phyloP scores from a whole-genome alignment of 768 basidiomycete genomes.

The Megacollybia marginata region DNA sequence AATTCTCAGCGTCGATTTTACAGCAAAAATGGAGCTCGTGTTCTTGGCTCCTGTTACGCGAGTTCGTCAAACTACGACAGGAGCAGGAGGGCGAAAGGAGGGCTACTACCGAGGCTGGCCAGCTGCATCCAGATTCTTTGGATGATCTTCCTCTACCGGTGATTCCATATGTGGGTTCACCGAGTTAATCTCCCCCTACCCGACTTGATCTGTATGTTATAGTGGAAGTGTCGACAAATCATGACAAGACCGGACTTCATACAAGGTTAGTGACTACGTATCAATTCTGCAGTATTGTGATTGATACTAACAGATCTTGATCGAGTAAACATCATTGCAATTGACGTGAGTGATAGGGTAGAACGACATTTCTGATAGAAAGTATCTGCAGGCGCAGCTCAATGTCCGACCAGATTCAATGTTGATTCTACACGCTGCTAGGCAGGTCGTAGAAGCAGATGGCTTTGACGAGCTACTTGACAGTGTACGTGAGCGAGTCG shows the following conservation, averaged over 20 bases:
- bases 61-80: conserved; percentile 58
- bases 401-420: conserved; percentile 77
- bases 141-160: conserved; percentile 50
- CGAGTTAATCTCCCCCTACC: not conserved
- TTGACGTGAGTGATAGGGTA: conserved; percentile 48
- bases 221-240: conserved; percentile 69
- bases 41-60: conserved; percentile 70
- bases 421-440: conserved; percentile 66
- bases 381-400: conserved; percentile 51
- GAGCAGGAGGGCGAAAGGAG: conserved; percentile 39
- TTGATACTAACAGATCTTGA: conserved; percentile 44
- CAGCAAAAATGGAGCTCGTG: conserved; percentile 81
- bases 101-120: conserved; percentile 26
- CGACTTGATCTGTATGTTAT: conserved; percentile 1
- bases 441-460: conserved; percentile 61
- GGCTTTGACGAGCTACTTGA: conserved; percentile 77
- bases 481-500: conserved; percentile 66
- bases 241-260: conserved; percentile 84
- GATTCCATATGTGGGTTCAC: conserved; percentile 48
- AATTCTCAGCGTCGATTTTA: not conserved
- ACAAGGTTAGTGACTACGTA: conserved; percentile 40
- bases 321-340: conserved; percentile 64
- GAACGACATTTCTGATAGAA: conserved; percentile 1
- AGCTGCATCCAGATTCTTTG: conserved; percentile 20
- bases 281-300: not conserved